phyloP scores from a whole-genome alignment of 179 eudicot species.

The Nepenthes alata region DNA sequence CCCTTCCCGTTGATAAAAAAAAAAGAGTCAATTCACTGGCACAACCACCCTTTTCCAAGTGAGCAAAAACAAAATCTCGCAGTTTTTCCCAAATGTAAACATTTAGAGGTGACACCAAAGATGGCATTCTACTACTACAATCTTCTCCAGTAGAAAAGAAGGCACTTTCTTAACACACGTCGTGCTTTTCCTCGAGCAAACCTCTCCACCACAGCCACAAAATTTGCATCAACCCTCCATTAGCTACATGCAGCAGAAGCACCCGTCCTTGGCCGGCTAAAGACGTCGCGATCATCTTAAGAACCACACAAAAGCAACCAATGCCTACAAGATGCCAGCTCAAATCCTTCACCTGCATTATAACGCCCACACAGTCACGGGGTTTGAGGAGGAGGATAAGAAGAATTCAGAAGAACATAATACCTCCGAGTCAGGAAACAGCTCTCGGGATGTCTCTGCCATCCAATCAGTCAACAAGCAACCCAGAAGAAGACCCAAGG shows the following conservation, averaged over 20 bases:
- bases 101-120: too few relatives aligned
- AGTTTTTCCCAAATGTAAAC: too few relatives aligned
- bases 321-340: conserved; percentile 19
- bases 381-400: background rate
- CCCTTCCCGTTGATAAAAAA: too few relatives aligned
- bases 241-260: conserved; percentile 26
- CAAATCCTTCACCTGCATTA: conserved; percentile 22
- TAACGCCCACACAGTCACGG: background rate
- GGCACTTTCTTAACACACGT: background rate
- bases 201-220: conserved; percentile 40
- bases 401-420: background rate
- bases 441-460: conserved; percentile 27
- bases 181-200: background rate
- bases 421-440: conserved; percentile 25
- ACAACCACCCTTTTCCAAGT: too few relatives aligned
- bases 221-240: conserved; percentile 52
- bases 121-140: too few relatives aligned
- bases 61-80: too few relatives aligned
- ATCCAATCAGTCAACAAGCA: conserved; percentile 21
- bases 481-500: conserved; percentile 44
- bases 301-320: conserved; percentile 25
- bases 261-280: conserved; percentile 14
- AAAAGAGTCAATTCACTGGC: too few relatives aligned
- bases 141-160: too few relatives aligned
- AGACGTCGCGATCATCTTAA: conserved; percentile 17